These are phyloP conservation scores for Paspalum vaginatum DNA, from an alignment of 176 grass and related monocot genomes.

Conservation along the genomic window DNA sequence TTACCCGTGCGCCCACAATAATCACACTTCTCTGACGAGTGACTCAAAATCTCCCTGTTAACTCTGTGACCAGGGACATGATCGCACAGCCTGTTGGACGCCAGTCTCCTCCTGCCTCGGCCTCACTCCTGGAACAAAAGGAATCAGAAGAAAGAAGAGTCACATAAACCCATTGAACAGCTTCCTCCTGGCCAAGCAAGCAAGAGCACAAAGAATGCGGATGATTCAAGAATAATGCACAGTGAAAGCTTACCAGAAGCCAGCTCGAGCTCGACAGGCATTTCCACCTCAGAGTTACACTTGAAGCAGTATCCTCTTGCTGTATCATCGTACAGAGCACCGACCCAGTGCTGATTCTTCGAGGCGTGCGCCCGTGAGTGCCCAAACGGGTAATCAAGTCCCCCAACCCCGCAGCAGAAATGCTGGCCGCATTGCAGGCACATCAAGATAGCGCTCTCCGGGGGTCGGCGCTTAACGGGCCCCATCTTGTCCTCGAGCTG, in stretches of 20 bases:
- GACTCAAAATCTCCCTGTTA: too few relatives aligned
- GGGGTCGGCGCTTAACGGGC: background rate
- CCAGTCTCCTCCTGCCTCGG: too few relatives aligned
- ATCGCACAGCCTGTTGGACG: too few relatives aligned
- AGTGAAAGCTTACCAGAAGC: background rate
- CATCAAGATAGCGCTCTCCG: background rate
- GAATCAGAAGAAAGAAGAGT: background rate
- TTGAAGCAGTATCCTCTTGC: conserved; percentile 28
- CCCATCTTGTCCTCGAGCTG: background rate
- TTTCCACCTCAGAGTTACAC: background rate
- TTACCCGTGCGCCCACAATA: too few relatives aligned
- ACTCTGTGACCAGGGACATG: too few relatives aligned
- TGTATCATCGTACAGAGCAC: background rate
- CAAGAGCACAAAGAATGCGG: background rate
- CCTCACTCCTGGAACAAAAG: background rate
- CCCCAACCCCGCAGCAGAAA: conserved; percentile 25
- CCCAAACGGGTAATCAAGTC: background rate
- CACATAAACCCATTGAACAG: too few relatives aligned
- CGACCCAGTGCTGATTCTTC: background rate
- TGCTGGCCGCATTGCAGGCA: background rate
- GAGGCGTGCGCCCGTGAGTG: conserved; percentile 4
- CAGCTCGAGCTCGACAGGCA: background rate
- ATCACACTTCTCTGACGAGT: too few relatives aligned
- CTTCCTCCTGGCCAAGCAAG: too few relatives aligned
- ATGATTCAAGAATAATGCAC: background rate